These are phyloP conservation scores for Vigna trinervia DNA, from an alignment of 306 rosid species.

Conservation along the genomic window DNA sequence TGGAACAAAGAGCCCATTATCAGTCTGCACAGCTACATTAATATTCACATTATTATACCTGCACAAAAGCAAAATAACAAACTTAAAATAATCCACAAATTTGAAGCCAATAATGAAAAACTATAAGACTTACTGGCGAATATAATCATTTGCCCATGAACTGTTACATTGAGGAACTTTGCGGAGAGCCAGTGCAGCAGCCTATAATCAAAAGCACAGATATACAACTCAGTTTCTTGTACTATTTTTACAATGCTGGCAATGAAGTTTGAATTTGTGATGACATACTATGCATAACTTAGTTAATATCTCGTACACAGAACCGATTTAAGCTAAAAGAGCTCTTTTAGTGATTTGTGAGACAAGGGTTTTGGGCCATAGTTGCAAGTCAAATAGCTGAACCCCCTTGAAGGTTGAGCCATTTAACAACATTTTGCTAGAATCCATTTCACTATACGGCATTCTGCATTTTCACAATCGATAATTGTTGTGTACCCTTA, in stretches of 20 bases:
- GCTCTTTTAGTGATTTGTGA: not conserved
- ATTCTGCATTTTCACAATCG: not conserved
- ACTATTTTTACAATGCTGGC: not conserved
- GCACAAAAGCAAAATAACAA: constrained; percentile 40
- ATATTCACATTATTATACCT: constrained; percentile 88
- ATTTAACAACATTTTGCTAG: constrained; percentile 16
- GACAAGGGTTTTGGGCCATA: not conserved
- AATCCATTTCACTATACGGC: constrained; percentile 35
- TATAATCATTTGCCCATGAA: constrained; percentile 92
- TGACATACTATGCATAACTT: not conserved
- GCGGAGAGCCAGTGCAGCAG: constrained; percentile 98
- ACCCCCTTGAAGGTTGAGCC: not conserved
- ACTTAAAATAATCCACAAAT: constrained; percentile 34
- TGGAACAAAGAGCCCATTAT: constrained; percentile 93
- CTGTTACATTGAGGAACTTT: constrained; percentile 97
- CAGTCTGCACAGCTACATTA: constrained; percentile 99
- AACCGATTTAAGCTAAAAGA: constrained; percentile 13
- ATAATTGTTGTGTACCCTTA: too few relatives aligned
- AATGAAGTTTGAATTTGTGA: not conserved
- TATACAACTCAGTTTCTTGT: not conserved
- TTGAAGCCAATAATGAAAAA: constrained; percentile 32
- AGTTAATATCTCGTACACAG: constrained; percentile 1
- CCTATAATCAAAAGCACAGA: constrained; percentile 58
- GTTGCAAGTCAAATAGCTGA: constrained; percentile 30
- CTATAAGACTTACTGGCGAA: constrained; percentile 83